phyloP scores from a whole-genome alignment of 495 filamentous ascomycete species.

The Neurospora intermedia region DNA sequence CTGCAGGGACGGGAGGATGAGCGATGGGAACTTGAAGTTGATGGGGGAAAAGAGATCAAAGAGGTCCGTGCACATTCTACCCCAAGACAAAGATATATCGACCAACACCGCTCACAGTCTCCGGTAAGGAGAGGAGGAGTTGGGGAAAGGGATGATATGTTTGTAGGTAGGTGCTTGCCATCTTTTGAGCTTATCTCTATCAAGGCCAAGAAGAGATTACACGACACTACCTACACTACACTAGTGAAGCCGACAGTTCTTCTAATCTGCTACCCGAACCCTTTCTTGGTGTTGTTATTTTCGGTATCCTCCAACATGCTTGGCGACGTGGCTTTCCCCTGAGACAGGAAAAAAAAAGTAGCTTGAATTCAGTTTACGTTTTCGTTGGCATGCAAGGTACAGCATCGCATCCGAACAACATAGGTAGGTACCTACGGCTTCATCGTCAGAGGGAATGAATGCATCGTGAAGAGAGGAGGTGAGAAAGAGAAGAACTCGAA shows the following conservation, averaged over 20 bases:
- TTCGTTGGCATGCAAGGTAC: background rate
- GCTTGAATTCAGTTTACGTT: background rate
- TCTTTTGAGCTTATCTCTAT: background rate
- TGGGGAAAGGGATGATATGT: background rate
- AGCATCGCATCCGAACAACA: background rate
- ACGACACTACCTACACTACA: background rate
- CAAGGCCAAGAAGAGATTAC: background rate
- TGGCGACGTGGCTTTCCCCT: background rate
- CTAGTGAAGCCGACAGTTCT: background rate
- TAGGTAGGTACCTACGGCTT: background rate
- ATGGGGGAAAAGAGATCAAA: background rate
- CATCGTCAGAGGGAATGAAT: background rate
- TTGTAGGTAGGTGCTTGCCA: background rate
- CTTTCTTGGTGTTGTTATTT: background rate
- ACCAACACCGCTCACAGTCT: background rate
- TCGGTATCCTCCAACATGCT: background rate
- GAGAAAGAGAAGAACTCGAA: background rate
- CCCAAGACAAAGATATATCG: background rate
- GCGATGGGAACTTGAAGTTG: background rate
- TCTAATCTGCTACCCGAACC: background rate
- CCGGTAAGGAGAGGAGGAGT: background rate
- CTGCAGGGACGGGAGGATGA: background rate
- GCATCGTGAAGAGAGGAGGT: background rate
- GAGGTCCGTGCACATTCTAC: background rate
- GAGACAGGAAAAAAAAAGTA: background rate